Base-by-base conservation (phyloP, 1,139 yeast genomes). In the Debaryomyces fabryi region DNA sequence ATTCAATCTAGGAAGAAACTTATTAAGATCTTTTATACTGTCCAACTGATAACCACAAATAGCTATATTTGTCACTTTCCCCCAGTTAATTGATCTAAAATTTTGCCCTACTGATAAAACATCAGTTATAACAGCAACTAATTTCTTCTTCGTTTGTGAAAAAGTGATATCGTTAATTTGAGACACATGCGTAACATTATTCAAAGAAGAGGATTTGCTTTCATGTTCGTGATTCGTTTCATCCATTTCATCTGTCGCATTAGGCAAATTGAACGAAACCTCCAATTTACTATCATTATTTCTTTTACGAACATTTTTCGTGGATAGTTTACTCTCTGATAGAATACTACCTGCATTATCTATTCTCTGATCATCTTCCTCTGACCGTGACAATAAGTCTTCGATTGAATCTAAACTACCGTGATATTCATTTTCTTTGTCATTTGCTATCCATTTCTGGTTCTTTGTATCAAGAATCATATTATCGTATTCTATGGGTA, bases 51-150 rank as follows among this genome's bases (percentile, higher is more conserved):
- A 63, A 9, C 60, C 64, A 1, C 68, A 52, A 18, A 82, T 57
- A 33, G 68, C 63, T 13, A 81, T 63, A n/a, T 67, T 69, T 9
- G 53, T 59, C 1, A 81, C 63, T 6, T 58, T 56, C 27, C 68
- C 69, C 86, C 86, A 82, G 10, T 67, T 66, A 24, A 65, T 59
- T 29, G 61, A 60, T 8, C 58, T 51, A 7, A 58, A 51, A 9
- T 59, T 63, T 5, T 51, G 55, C 9, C 55, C 55, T 5, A 52
- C 54, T 0, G 79, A 69, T 39, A 78, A 63, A 1, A 65, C 59
- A 43, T 77, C 79, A 0, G 80, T 79, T n/a, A 82, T 70, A 1
- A 77, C 68, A 2, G 81, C 67, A 5, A 80, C 81, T 40, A 82
- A 58, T 13, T 62, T 63, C 49, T 65, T 71, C 51, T 75, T 75